phyloP scores from a whole-genome alignment of 345 rosid genomes.

The Lepidium aucheri region DNA sequence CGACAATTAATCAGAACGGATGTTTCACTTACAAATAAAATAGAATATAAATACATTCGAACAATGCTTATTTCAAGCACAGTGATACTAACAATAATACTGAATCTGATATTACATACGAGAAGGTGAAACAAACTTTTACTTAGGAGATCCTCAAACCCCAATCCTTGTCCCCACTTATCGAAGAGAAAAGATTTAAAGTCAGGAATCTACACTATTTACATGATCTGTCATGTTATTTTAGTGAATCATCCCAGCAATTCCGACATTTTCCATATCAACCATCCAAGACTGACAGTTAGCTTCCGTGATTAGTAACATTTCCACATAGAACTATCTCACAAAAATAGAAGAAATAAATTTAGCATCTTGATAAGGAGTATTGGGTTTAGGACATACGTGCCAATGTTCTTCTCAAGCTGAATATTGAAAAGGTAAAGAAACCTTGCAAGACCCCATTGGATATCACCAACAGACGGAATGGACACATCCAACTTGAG shows the following conservation, averaged over 20 bases:
- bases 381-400: constrained; percentile 46
- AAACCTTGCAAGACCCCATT: constrained; percentile 64
- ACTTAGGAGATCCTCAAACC: not conserved
- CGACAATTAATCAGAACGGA: constrained; percentile 7
- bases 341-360: not conserved
- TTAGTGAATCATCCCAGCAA: not conserved
- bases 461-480: constrained; percentile 64
- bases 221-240: not conserved
- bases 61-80: constrained; percentile 2
- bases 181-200: not conserved
- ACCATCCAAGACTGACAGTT: not conserved
- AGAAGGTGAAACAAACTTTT: not conserved
- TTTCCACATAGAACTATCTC: not conserved
- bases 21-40: not conserved
- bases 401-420: constrained; percentile 83
- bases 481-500: constrained; percentile 63
- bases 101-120: not conserved
- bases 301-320: not conserved
- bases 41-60: not conserved
- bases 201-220: not conserved
- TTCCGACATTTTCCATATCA: not conserved
- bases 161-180: not conserved
- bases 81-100: not conserved
- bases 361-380: not conserved
- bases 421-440: constrained; percentile 80